Evolutionary conservation across 2,329 filamentous ascomycete species (phyloP).

Genomic region (Colletotrichum costaricense): DNA sequence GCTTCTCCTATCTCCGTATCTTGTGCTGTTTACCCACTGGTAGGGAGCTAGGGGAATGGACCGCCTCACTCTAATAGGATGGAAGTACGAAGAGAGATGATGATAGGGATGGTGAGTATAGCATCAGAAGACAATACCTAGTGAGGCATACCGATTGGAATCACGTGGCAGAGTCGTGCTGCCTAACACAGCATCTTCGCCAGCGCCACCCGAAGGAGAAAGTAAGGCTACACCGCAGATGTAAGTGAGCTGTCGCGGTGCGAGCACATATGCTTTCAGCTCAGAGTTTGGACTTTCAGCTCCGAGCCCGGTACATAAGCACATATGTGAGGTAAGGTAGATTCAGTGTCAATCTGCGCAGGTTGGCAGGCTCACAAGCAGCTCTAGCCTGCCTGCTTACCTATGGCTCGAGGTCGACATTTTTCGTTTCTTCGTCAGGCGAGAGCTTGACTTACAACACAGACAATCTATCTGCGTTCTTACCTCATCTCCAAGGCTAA

Average conservation of each 20-base stretch:
- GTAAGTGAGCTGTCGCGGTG: background rate
- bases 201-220: background rate
- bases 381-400: background rate
- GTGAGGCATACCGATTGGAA: background rate
- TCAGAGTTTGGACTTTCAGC: background rate
- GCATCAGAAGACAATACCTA: background rate
- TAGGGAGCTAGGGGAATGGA: background rate
- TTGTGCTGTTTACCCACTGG: background rate
- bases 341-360: background rate
- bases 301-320: background rate
- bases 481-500: background rate
- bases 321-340: background rate
- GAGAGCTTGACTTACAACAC: background rate
- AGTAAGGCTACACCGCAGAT: background rate
- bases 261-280: constrained; percentile 3
- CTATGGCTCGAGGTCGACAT: background rate
- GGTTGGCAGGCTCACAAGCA: background rate
- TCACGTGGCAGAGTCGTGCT: constrained; percentile 22
- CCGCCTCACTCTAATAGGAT: background rate
- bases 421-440: background rate
- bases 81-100: background rate
- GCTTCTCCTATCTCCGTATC: background rate
- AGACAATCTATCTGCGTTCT: background rate
- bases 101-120: background rate
- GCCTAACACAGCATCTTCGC: constrained; percentile 20